Conservation (phyloP, 208 protist genomes). For the Acanthamoeba sp. region DNA sequence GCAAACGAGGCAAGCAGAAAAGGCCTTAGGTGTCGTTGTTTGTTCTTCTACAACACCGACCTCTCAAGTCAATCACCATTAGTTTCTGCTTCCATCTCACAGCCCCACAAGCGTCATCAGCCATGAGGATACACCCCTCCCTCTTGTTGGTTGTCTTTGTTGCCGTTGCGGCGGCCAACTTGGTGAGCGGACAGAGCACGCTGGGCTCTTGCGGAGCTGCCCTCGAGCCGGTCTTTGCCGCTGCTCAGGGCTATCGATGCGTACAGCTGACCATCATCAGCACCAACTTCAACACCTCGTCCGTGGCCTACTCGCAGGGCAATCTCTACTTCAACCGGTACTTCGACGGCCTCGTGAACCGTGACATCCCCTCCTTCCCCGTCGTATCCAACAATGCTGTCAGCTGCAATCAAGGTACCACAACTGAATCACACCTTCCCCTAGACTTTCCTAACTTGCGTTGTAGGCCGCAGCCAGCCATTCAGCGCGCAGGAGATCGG, state of each 20-base stretch:
- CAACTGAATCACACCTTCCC: neutral
- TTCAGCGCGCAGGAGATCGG: conserved; percentile 10
- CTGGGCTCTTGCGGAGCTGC: neutral
- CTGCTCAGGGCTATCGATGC: conserved; percentile 30
- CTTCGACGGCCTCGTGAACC: conserved; percentile 35
- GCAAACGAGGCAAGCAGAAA: too few species aligned
- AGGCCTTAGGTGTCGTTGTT: too few species aligned
- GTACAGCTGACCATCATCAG: conserved; percentile 35
- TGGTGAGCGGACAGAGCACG: neutral
- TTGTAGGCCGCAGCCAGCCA: conserved; percentile 14
- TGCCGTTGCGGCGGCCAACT: neutral
- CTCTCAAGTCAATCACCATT: too few species aligned
- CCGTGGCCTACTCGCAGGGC: conserved; percentile 22
- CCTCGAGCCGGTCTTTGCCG: conserved; percentile 25
- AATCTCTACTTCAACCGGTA: conserved; percentile 65
- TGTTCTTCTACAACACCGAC: too few species aligned
- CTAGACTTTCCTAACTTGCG: neutral
- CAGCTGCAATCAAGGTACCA: conserved; percentile 1
- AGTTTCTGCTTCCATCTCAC: neutral
- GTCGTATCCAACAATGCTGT: neutral
- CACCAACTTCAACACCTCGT: neutral
- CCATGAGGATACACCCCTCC: neutral
- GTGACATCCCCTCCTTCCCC: conserved; percentile 28
- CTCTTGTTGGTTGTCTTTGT: neutral
- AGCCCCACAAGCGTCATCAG: neutral